These are phyloP conservation scores for Chlorella sorokiniana DNA, from an alignment of 139 green algal species.

Conservation along the genomic window DNA sequence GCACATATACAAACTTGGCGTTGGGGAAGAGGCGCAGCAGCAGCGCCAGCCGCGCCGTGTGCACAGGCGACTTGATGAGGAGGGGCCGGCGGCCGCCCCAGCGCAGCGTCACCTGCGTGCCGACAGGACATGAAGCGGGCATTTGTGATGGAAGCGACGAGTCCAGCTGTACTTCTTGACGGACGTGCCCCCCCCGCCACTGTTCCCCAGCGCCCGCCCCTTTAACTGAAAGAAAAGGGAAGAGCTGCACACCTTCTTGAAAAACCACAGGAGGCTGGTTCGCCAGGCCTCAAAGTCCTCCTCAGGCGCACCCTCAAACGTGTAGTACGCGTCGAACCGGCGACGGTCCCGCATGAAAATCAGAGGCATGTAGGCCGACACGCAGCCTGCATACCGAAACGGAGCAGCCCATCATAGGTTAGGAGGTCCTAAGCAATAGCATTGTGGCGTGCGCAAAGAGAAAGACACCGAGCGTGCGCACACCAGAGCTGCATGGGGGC, in stretches of 20 bases:
- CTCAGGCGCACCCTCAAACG: constrained; percentile 18
- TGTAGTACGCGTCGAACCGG: constrained; percentile 30
- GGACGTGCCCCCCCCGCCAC: no score
- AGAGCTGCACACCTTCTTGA: constrained; percentile 53
- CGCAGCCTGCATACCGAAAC: constrained; percentile 19
- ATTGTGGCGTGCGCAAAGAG: no score
- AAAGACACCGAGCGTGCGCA: no score
- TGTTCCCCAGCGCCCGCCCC: no score
- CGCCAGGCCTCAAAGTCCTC: constrained; percentile 45
- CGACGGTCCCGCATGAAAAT: constrained; percentile 47
- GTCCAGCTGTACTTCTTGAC: no score
- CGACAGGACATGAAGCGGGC: neutral
- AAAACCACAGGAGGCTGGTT: constrained; percentile 53
- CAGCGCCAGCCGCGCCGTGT: constrained; percentile 59
- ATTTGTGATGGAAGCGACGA: no score
- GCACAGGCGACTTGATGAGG: constrained; percentile 73
- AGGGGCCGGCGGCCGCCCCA: constrained; percentile 43
- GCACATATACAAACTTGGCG: constrained; percentile 69
- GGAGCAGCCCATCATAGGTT: no score
- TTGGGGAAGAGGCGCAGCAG: constrained; percentile 62
- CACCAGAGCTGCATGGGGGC: no score
- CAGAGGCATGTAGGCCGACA: constrained; percentile 66
- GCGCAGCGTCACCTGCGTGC: constrained; percentile 15
- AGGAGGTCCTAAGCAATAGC: no score
- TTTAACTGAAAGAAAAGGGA: no score